Base-by-base conservation (phyloP, 192 early-diverging fungal species). In the Coemansia sp. region DNA sequence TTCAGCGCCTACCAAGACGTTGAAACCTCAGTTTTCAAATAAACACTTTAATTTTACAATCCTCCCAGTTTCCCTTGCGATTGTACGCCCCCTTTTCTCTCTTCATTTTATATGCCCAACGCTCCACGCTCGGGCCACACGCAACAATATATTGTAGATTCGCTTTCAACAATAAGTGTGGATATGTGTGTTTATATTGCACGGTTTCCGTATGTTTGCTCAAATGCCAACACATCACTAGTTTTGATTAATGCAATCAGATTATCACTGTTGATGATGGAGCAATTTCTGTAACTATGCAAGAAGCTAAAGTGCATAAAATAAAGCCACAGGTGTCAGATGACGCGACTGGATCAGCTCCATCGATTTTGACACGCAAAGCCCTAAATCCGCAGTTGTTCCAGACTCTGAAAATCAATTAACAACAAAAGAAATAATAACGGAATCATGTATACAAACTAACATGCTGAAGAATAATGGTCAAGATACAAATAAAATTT, bases 191-290 rank as follows among this genome's bases (percentile, higher is more conserved):
- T 62, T 0, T 78, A 66, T 22, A 25, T 66, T 2, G 60, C 71
- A 2, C 55, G 72, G n/a, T 68, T 67, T 50, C 30, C 63, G 31
- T 22, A 69, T 17, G 67, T 67, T 7, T 18, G 58, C 8, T 51
- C 34, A 2, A 25, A 22, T 20, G 12, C 52, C 2, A 20, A 60
- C 1, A 29, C 45, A 0, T 29, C 55, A 16, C 16, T 7, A 1
- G 18, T n/a, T 1, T 40, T 73, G 16, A 67, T 67, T 31, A 78
- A 70, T 89, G 87, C 34, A 89, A 94, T 55, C 87, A 86, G 60
- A 76, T 96, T 2, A 61, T 94, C 11, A 79, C 83, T 18, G 71
- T 96, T 63, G 87, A 90, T 38, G 82, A 91, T 22, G 91, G 93
- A n/a, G 59, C 18, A 8, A 67, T 56, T 6, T 25, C 62, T 7